Base-by-base conservation (phyloP, 2,329 filamentous ascomycete genomes). In the Fragosphaeria purpurea region DNA sequence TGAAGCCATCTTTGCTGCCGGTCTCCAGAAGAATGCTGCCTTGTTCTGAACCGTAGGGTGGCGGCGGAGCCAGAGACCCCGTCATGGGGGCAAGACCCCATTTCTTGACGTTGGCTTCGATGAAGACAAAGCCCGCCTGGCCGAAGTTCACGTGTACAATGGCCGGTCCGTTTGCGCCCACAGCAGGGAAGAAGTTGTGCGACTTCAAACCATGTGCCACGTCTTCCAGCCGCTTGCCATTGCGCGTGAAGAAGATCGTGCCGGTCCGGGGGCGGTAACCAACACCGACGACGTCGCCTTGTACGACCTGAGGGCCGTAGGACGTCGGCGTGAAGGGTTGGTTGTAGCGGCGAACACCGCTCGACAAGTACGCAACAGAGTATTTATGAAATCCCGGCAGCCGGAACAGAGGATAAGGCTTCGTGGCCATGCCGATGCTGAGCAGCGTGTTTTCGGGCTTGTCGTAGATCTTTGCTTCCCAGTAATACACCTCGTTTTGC, bases 51-150 rank as follows among this genome's bases (percentile, higher is more conserved):
- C 93, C 93, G 63, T 98, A 98, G 1, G 93, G 93, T 47, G 93
- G 93, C 42, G 93, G 93, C 12, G 93, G 93, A 33, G 93, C 93
- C 53, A 98, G 75, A 61, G 88, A 95, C 53, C 93, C 93, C 1
- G 88, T 96, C 78, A 94, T 94, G 5, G 93, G 93, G 45, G 93
- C 93, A 50, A 98, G 73, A 2, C 93, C 93, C 93, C 93, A 98
- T 74, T 97, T 98, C 80, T 98, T 98, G 54, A 98, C 93, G 62
- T 98, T 98, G 55, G 91, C 93, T 69, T 98, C 93, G 60, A 98
- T 97, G 63, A 97, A 98, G 46, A 98, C 93, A 63, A 97, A 98
- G 37, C 93, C 93, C 62, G 93, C 88, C 65, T 98, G 93, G 7
- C 93, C 93, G 65, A 98, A 94, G 66, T 98, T 98, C 63, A 97